A percentile compares a stretch with the other conserved stretches of the same genome.
phyloP scores from a whole-genome alignment of 345 rosid species.

The Balakata baccata region DNA sequence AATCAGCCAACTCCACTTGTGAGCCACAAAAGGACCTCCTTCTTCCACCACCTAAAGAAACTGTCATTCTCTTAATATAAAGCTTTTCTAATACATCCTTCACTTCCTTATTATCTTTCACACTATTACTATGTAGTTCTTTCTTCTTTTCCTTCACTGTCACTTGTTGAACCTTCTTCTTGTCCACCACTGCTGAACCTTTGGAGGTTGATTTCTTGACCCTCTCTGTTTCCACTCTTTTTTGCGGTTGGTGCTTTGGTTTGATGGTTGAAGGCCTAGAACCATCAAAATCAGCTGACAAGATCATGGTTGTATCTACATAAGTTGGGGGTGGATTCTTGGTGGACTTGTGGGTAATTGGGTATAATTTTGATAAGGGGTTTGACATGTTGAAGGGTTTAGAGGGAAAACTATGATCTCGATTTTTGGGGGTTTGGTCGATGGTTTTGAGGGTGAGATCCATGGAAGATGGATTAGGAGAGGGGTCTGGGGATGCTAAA shows the following conservation, averaged over 20 bases:
- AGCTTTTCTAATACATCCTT: slow-evolving; percentile 23
- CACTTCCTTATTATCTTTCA: slow-evolving; percentile 15
- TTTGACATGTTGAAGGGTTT: slow-evolving; percentile 9
- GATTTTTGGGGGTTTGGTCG: slow-evolving; percentile 17
- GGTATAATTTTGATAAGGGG: slow-evolving; percentile 14
- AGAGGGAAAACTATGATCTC: slow-evolving; percentile 5
- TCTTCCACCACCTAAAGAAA: slow-evolving; percentile 36
- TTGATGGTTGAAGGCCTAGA: slow-evolving; percentile 27
- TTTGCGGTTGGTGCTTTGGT: slow-evolving; percentile 14
- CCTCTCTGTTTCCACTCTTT: slow-evolving; percentile 19
- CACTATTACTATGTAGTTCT: neutral
- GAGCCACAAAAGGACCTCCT: slow-evolving; percentile 52
- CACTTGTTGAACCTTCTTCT: slow-evolving; percentile 23
- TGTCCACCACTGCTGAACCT: slow-evolving; percentile 22
- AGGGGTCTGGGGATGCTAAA: slow-evolving; percentile 28
- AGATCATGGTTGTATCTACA: slow-evolving; percentile 37
- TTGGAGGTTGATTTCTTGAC: slow-evolving; percentile 19
- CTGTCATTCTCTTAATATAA: slow-evolving; percentile 36
- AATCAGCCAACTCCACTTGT: slow-evolving; percentile 48
- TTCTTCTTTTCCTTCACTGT: slow-evolving; percentile 20
- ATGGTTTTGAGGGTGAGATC: slow-evolving; percentile 33
- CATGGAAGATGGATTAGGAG: slow-evolving; percentile 26
- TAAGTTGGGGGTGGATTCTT: slow-evolving; percentile 16
- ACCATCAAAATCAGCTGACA: slow-evolving; percentile 51
- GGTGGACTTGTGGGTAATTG: slow-evolving; percentile 27